Evolutionary conservation across 2,329 filamentous ascomycete species (phyloP), one percentile per base, ranked within the genome.

Genomic region (Neurospora crassa): DNA sequence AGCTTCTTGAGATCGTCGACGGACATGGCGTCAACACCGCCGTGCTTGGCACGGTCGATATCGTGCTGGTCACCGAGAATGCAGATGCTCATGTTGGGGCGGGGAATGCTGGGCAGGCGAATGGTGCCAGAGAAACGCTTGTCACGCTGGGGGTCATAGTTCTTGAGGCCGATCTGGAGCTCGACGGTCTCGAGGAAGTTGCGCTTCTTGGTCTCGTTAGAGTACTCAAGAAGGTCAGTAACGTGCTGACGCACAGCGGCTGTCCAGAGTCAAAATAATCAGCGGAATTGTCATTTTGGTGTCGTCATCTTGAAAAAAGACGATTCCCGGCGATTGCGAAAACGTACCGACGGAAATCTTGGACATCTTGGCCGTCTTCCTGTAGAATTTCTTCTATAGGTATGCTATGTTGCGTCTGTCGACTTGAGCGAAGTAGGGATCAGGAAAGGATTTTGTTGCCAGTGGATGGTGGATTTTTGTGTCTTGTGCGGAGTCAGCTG

Each of bases 1-100:
- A 99, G 93, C 92, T 99, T 99, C 93, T 99, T 99, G 87, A 99
- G 87, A 86, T 99, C 96, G 81, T 99, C 96, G 78, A 93, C 86
- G 81, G 93, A 97, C 96, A 98, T 98, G 87, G 95, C 94, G 83
- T 99, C 96, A 79, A 98, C 90, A 84, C 94, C 95, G 82, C 94
- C 92, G 89, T 99, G 96, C 91, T 99, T 99, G 83, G 96, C 95
- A 90, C 96, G 94, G 85, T 99, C 96, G 83, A 99, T 96, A 90
- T 99, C 96, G 89, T 98, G 95, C 91, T 89, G 87, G 85, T 89
- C 87, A 87, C 87, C 87, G 73, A 89, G 84, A 79, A 89, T 89
- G 86, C 91, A 96, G 87, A 96, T 90, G 86, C 83, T 85, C 93
- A 96, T 96, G 88, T 90, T 90, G 83, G 93, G 96, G 83, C 93